These are phyloP conservation scores for Eutypella sp. DNA, from an alignment of 2,329 filamentous ascomycete species.

Conservation along the genomic window DNA sequence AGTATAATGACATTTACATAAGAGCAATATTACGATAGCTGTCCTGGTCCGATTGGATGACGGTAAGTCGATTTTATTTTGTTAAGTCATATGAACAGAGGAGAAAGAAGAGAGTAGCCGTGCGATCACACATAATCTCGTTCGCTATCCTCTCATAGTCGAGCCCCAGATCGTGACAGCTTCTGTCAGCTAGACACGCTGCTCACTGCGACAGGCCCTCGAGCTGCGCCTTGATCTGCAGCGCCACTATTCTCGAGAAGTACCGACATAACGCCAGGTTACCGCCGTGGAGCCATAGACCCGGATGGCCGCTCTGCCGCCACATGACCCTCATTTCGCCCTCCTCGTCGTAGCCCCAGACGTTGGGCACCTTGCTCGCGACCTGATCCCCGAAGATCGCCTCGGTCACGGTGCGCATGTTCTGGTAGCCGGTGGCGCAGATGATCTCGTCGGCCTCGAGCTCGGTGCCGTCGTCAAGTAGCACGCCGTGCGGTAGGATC, in stretches of 20 bases:
- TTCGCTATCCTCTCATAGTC: no score
- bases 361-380: conserved; percentile 51
- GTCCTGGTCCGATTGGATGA: no score
- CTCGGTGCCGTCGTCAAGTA: conserved; percentile 43
- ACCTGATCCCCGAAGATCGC: conserved; percentile 58
- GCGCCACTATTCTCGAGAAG: conserved; percentile 49
- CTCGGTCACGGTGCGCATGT: conserved; percentile 61
- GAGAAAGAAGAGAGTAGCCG: no score
- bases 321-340: conserved; percentile 54
- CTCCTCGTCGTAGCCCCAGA: conserved; percentile 57
- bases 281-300: conserved; percentile 63
- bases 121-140: no score
- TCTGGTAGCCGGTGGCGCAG: conserved; percentile 54
- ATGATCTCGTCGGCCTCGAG: conserved; percentile 53
- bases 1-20: no score
- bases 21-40: no score
- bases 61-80: no score
- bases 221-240: conserved; percentile 46
- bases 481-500: conserved; percentile 36
- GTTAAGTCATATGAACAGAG: no score
- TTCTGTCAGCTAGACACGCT: conserved; percentile 26
- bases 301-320: conserved; percentile 56
- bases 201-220: conserved; percentile 16
- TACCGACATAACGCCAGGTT: conserved; percentile 59
- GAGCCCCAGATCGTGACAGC: no score